These are phyloP conservation scores for Acer yangbiense DNA, from an alignment of 345 rosid genomes.

Conservation along the genomic window DNA sequence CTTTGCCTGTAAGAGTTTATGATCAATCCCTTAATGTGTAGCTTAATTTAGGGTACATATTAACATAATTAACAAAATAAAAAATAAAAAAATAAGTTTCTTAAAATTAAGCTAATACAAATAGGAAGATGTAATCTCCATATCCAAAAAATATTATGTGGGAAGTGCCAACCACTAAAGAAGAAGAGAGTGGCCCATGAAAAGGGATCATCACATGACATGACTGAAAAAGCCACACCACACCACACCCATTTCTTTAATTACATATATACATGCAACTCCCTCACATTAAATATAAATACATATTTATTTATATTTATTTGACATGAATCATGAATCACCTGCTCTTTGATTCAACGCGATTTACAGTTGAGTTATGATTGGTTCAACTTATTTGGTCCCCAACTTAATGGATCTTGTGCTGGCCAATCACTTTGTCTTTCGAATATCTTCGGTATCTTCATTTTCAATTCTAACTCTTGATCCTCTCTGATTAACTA, in stretches of 20 bases:
- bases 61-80: too few relatives aligned
- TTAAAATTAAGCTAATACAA: not conserved
- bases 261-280: not conserved
- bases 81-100: too few relatives aligned
- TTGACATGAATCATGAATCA: too few relatives aligned
- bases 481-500: not conserved
- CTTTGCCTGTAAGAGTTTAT: too few relatives aligned
- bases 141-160: conserved; percentile 3
- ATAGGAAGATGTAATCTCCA: too few relatives aligned
- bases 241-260: not conserved
- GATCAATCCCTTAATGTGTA: too few relatives aligned
- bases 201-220: conserved; percentile 30
- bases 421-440: conserved; percentile 28
- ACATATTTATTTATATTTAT: too few relatives aligned
- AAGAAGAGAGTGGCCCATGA: conserved; percentile 28
- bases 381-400: conserved; percentile 14
- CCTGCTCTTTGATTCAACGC: not conserved
- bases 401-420: conserved; percentile 19
- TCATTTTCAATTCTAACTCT: not conserved
- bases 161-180: conserved; percentile 27
- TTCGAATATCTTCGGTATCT: conserved; percentile 20
- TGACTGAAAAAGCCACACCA: conserved; percentile 24
- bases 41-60: too few relatives aligned
- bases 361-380: not conserved
- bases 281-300: not conserved